Conservation (phyloP, 176 grass and related monocot species). For the Typha latifolia region DNA sequence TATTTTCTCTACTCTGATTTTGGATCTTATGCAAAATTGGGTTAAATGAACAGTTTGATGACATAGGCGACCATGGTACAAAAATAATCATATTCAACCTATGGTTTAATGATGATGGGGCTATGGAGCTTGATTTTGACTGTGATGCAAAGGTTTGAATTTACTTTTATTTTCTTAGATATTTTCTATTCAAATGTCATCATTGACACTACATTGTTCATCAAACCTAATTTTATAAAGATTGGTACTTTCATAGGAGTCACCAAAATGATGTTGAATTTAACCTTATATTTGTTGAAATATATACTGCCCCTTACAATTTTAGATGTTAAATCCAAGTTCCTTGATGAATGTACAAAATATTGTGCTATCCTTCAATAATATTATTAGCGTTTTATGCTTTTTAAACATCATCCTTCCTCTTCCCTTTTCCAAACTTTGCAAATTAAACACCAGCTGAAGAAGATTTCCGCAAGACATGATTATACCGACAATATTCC, state of each 20-base stretch:
- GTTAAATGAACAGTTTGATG: constrained; percentile 59
- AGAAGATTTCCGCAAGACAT: too few relatives aligned
- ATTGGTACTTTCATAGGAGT: neutral
- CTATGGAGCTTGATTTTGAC: constrained; percentile 89
- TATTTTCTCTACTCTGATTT: neutral
- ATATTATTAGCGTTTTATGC: too few relatives aligned
- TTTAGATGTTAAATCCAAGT: too few relatives aligned
- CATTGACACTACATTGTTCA: neutral
- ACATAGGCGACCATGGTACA: constrained; percentile 79
- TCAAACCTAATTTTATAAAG: neutral
- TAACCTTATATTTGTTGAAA: too few relatives aligned
- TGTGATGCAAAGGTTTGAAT: constrained; percentile 63
- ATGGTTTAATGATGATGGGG: constrained; percentile 94
- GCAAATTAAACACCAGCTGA: too few relatives aligned
- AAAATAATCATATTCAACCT: constrained; percentile 92
- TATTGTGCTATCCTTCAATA: too few relatives aligned
- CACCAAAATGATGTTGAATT: too few relatives aligned
- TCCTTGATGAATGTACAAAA: too few relatives aligned
- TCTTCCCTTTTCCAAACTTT: too few relatives aligned
- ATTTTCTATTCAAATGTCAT: neutral
- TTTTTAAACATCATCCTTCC: too few relatives aligned
- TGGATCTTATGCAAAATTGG: constrained; percentile 6
- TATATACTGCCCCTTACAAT: too few relatives aligned
- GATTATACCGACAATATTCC: too few relatives aligned
- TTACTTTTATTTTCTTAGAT: neutral